Evolutionary conservation across 2,329 filamentous ascomycete species (phyloP).

Genomic region (Berkeleyomyces rouxiae): DNA sequence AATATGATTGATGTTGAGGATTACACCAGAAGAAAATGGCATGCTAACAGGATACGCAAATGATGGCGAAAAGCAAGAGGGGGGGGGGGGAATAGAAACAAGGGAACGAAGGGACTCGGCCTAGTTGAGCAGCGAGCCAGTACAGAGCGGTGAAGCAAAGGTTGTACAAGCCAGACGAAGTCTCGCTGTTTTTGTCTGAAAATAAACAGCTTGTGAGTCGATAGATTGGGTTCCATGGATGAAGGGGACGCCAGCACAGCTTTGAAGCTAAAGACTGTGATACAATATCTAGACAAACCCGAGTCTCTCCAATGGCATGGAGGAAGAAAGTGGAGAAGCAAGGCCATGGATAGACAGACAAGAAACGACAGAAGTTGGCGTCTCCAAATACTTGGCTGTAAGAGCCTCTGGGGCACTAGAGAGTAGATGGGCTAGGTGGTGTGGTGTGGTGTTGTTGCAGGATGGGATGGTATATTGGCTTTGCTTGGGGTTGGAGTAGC

Average conservation of each 20-base stretch:
- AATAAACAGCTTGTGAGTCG: background rate
- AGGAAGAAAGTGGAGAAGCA: background rate
- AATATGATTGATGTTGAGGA: background rate
- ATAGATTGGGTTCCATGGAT: background rate
- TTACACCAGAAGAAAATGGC: background rate
- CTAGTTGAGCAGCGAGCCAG: background rate
- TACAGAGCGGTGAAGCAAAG: background rate
- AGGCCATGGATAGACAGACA: background rate
- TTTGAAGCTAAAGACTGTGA: background rate
- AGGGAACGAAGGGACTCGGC: background rate
- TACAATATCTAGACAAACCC: background rate
- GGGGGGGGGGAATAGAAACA: background rate
- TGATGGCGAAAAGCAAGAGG: background rate
- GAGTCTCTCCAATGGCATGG: background rate
- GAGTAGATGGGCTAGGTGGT: background rate
- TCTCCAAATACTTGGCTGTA: background rate
- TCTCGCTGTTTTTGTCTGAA: background rate
- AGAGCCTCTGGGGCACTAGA: background rate
- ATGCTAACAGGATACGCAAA: background rate
- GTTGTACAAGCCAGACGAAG: background rate
- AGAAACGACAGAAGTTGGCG: background rate
- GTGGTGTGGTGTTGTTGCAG: background rate
- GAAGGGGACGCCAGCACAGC: background rate
- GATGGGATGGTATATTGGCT: background rate
- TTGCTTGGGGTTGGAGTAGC: slow-evolving; percentile 10